Conservation (phyloP, 129 eudicot genomes). For the Escallonia herrerae region DNA sequence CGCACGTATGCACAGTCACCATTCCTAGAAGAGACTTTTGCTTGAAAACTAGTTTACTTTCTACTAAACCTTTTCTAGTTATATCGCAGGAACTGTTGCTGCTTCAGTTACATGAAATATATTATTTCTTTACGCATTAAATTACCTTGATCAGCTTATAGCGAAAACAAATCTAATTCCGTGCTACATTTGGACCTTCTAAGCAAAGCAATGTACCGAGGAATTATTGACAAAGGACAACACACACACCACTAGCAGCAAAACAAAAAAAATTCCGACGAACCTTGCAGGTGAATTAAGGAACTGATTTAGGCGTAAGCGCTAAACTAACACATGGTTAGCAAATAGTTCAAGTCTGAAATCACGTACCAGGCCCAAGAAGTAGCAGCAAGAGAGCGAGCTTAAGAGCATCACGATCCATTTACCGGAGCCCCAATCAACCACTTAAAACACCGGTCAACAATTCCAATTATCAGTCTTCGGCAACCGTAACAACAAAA, state of each 20-base stretch:
- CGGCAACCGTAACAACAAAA: background rate
- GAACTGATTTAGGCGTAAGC: background rate
- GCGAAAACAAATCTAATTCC: background rate
- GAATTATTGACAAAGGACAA: background rate
- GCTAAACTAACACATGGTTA: too few species aligned
- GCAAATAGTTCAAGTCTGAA: too few species aligned
- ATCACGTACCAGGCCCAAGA: constrained; percentile 29
- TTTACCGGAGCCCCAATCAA: constrained; percentile 21
- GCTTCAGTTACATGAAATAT: too few species aligned
- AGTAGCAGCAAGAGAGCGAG: constrained; percentile 35
- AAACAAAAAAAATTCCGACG: background rate
- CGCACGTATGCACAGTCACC: background rate
- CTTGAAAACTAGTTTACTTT: background rate
- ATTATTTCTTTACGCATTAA: too few species aligned
- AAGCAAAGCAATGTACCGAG: background rate
- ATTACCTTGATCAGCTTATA: too few species aligned
- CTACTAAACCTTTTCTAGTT: too few species aligned
- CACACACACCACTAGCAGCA: background rate
- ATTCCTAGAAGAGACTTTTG: background rate
- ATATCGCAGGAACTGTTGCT: too few species aligned
- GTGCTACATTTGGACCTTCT: background rate
- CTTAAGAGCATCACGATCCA: constrained; percentile 30
- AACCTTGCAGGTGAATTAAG: background rate
- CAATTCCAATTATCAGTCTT: background rate
- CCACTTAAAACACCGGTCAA: constrained; percentile 12